A percentile compares a stretch with the other conserved stretches of the same genome.
phyloP scores from a whole-genome alignment of 1,284 basidiomycete genomes.

The Veloboletus limbatus region DNA sequence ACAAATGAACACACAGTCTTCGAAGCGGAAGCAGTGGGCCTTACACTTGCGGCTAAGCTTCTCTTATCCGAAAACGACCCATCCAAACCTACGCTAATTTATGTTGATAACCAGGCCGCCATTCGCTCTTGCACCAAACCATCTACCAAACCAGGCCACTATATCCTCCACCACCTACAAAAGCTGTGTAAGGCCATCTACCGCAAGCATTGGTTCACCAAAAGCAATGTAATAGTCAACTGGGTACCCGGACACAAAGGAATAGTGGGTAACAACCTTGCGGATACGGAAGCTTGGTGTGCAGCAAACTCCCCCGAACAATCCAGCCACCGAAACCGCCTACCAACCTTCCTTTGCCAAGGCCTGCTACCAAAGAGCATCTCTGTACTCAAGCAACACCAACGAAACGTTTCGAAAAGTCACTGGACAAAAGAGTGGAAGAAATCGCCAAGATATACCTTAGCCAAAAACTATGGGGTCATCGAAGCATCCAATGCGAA shows the following conservation, averaged over 20 bases:
- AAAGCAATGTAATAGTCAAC: too few relatives aligned
- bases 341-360: background rate
- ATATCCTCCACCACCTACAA: too few relatives aligned
- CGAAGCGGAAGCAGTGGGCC: constrained; percentile 7
- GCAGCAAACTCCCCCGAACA: too few relatives aligned
- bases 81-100: background rate
- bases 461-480: background rate
- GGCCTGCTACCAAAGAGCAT: background rate
- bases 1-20: constrained; percentile 5
- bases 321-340: too few relatives aligned
- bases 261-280: too few relatives aligned
- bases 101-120: constrained; percentile 5
- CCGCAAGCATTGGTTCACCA: too few relatives aligned
- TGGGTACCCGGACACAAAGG: too few relatives aligned
- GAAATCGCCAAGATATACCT: background rate
- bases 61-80: background rate
- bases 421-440: background rate
- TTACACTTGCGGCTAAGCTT: too few relatives aligned
- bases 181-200: too few relatives aligned
- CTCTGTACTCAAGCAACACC: background rate
- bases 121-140: constrained; percentile 1
- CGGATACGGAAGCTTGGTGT: too few relatives aligned
- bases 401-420: background rate
- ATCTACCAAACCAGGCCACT: background rate
- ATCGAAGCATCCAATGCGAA: background rate